Evolutionary conservation across 2,329 filamentous ascomycete genomes (phyloP), one percentile per base, ranked within the genome.

Genomic region (Aureobasidium leucospermi): DNA sequence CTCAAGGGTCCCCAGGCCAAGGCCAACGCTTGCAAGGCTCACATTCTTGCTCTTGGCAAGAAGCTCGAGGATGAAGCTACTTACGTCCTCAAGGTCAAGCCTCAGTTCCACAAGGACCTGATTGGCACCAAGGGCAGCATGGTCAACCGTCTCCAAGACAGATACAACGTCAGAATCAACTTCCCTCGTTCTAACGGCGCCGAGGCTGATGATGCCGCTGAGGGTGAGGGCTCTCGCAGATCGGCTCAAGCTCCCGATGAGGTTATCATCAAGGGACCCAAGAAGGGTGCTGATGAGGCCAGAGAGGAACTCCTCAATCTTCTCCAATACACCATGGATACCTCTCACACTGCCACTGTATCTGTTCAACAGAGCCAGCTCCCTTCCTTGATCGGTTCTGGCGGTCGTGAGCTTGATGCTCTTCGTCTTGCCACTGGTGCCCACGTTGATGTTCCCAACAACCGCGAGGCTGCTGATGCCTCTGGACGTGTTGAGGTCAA

Each of bases 1-100:
- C 85, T 99, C 67, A 96, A 95, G 79, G 94, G 95, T 29, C 93
- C 94, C 52, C 90, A 95, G 76, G 90, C 90, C 53, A 97, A 97
- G 80, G 90, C 92, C 1, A 91, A 96, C 72, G 85, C 85, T 52
- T 90, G 90, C 64, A 94, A 89, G 73, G 78, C 85, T 41, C 86
- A 96, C 69, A 96, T 99, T 66, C 79, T 86, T 63, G 82, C 85
- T 41, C 78, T 96, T 65, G 87, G 84, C 42, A 90, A 88, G 72
- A 89, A 89, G 71, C 83, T 96, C 67, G 91, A 95, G 57, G 94
- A 99, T 68, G 94, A 99, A 77, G 85, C 88, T 5, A 96, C 87
- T 1, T 87, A 96, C 72, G 79, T 85, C 11, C 80, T 99, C 59
- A 96, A 95, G 79, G 88, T 99, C 66, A 90, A 95, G 60, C 88